Conservation (phyloP, 176 grass and related monocot genomes). For the Stipa capillata region DNA sequence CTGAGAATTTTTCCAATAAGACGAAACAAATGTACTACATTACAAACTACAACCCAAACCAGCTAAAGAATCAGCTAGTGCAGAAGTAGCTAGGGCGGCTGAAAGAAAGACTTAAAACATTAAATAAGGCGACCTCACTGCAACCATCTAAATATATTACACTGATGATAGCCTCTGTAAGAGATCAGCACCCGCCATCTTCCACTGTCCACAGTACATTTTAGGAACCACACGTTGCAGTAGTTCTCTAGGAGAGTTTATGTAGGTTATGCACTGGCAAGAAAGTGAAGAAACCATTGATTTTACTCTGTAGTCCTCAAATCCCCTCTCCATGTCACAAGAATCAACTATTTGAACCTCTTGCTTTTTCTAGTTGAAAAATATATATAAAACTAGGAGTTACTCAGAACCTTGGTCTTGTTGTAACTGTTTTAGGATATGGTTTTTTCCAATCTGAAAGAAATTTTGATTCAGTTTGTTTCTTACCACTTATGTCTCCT, state of each 20-base stretch:
- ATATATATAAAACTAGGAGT: neutral
- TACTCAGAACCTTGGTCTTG: neutral
- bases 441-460: neutral
- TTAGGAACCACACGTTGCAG: neutral
- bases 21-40: neutral
- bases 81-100: neutral
- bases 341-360: neutral
- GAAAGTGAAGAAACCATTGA: neutral
- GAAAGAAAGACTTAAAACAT: neutral
- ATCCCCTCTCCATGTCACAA: neutral
- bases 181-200: neutral
- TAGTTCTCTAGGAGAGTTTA: neutral
- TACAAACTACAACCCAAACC: neutral
- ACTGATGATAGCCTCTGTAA: neutral
- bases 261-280: neutral
- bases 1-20: neutral
- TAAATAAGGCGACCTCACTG: neutral
- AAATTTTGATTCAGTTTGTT: neutral
- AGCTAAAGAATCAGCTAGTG: neutral
- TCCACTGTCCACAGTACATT: neutral
- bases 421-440: neutral
- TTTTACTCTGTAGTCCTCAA: neutral
- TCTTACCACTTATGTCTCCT: neutral
- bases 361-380: neutral
- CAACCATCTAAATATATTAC: neutral